Conservation (phyloP, 2,329 filamentous ascomycete species). For the Aspergillus novoparasiticus region DNA sequence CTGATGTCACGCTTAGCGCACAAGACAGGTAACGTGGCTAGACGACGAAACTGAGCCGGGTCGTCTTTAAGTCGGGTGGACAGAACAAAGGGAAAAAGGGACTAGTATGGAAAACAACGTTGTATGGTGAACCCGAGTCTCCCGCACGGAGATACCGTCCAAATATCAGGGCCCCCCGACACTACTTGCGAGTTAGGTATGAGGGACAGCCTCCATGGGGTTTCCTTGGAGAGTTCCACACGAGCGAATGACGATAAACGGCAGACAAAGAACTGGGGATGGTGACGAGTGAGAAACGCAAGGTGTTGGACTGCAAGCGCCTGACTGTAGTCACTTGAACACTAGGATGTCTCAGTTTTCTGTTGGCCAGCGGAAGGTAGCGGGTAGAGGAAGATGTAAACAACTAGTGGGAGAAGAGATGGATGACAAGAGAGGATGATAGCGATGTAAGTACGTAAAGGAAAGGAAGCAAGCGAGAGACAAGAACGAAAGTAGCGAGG, state of each 20-base stretch:
- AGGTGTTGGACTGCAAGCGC: slow-evolving; percentile 18
- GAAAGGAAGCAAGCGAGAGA: slow-evolving; percentile 10
- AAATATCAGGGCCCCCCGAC: slow-evolving; percentile 22
- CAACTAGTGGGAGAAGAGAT: background rate
- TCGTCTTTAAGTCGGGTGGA: background rate
- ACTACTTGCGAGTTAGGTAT: slow-evolving; percentile 12
- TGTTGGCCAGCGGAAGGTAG: slow-evolving; percentile 2
- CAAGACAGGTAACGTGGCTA: background rate
- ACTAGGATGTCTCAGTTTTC: slow-evolving; percentile 15
- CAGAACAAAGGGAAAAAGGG: slow-evolving; percentile 11
- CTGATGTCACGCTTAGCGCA: background rate
- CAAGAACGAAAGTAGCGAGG: slow-evolving; percentile 6
- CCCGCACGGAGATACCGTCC: slow-evolving; percentile 22
- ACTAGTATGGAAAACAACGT: slow-evolving; percentile 4
- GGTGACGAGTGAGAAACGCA: slow-evolving; percentile 6
- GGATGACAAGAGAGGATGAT: slow-evolving; percentile 7
- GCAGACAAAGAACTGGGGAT: background rate
- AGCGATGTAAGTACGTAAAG: slow-evolving; percentile 1
- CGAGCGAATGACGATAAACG: slow-evolving; percentile 7
- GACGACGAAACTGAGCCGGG: background rate
- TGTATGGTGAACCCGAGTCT: slow-evolving; percentile 18
- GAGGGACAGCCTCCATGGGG: slow-evolving; percentile 20
- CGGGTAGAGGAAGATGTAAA: slow-evolving; percentile 8
- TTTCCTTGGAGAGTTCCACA: slow-evolving; percentile 4
- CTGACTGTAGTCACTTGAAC: slow-evolving; percentile 19